A percentile compares a stretch with the other conserved stretches of the same genome.
Evolutionary conservation across 768 basidiomycete species (phyloP).

Genomic region (Melanogaster broomeanus): DNA sequence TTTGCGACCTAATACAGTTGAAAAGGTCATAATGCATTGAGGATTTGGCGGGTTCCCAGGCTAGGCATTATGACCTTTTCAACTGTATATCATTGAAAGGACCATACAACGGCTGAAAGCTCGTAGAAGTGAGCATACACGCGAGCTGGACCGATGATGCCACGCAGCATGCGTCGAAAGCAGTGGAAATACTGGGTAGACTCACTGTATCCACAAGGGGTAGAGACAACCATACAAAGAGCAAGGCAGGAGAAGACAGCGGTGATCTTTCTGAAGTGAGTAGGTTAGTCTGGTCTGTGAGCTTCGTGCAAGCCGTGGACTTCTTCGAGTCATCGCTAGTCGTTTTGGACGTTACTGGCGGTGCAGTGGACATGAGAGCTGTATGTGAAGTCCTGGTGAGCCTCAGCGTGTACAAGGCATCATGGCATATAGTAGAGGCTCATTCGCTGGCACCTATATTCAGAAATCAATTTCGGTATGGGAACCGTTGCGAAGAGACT

Average conservation of each 20-base stretch:
- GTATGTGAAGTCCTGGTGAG: too few species aligned
- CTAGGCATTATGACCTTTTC: too few species aligned
- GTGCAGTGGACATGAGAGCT: too few species aligned
- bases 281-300: constrained; percentile 79
- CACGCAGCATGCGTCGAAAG: constrained; percentile 52
- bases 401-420: too few species aligned
- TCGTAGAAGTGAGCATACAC: constrained; percentile 61
- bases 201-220: constrained; percentile 69
- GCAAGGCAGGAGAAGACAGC: constrained; percentile 62
- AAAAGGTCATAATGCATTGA: too few species aligned
- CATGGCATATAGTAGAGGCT: too few species aligned
- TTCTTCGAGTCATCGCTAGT: too few species aligned
- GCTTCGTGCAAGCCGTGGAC: background rate
- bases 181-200: constrained; percentile 66
- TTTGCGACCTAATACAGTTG: constrained; percentile 70
- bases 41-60: too few species aligned
- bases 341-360: too few species aligned
- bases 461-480: too few species aligned
- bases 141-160: constrained; percentile 71
- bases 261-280: constrained; percentile 66
- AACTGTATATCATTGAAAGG: constrained; percentile 69
- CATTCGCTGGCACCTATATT: too few species aligned
- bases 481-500: too few species aligned
- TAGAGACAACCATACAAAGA: constrained; percentile 60
- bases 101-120: constrained; percentile 48